Evolutionary conservation across 495 filamentous ascomycete genomes (phyloP).

Genomic region (Ascobolus immersus): DNA sequence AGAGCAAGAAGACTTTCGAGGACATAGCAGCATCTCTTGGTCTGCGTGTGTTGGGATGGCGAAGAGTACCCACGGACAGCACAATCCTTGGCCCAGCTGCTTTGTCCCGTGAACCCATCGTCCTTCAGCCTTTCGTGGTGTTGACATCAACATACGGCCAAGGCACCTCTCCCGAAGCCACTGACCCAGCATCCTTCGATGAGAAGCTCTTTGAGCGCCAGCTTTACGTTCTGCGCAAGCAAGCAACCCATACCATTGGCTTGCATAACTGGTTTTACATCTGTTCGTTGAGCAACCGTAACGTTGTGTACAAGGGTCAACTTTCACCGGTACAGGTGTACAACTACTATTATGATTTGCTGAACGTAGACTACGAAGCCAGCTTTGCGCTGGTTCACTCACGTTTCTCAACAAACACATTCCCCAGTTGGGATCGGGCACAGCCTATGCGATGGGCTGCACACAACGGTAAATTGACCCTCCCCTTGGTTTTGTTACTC

Average conservation of each 20-base stretch:
- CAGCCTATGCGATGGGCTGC: slow-evolving; percentile 93
- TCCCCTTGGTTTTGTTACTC: slow-evolving; percentile 4
- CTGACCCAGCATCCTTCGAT: slow-evolving; percentile 58
- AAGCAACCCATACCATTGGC: slow-evolving; percentile 78
- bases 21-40: slow-evolving; percentile 70
- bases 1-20: slow-evolving; percentile 73
- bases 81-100: slow-evolving; percentile 82
- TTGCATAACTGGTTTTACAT: slow-evolving; percentile 98
- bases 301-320: slow-evolving; percentile 99
- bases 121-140: slow-evolving; percentile 91
- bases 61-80: slow-evolving; percentile 82
- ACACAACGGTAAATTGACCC: slow-evolving; percentile 52
- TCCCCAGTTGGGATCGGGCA: slow-evolving; percentile 95
- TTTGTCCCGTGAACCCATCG: slow-evolving; percentile 74
- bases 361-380: slow-evolving; percentile 91
- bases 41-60: slow-evolving; percentile 84
- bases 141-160: slow-evolving; percentile 61
- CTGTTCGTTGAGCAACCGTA: slow-evolving; percentile 92
- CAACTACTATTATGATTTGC: slow-evolving; percentile 92
- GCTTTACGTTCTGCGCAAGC: slow-evolving; percentile 83
- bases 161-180: slow-evolving; percentile 56
- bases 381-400: slow-evolving; percentile 97
- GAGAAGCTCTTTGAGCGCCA: slow-evolving; percentile 73
- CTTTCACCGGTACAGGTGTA: slow-evolving; percentile 94
- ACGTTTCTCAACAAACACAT: slow-evolving; percentile 96